Evolutionary conservation across 108 stramenopile genomes (phyloP).

Genomic region (Mayamaea pseudoterrestris): DNA sequence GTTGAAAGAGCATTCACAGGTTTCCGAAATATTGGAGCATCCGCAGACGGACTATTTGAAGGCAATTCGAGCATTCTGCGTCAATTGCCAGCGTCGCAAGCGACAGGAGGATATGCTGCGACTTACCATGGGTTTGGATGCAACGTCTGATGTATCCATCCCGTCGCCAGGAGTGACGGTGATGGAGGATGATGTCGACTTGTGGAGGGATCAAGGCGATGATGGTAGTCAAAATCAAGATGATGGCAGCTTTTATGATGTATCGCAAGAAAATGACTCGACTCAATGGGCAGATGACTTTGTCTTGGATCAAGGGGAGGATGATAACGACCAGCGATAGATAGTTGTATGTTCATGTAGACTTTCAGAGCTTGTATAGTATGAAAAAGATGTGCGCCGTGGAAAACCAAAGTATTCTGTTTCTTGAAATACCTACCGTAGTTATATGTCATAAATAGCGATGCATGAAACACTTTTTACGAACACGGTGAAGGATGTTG

Average conservation of each 20-base stretch:
- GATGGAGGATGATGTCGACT: not conserved
- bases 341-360: too few relatives aligned
- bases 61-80: constrained; percentile 12
- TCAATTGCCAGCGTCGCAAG: constrained; percentile 27
- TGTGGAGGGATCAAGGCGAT: not conserved
- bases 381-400: too few relatives aligned
- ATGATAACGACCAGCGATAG: too few relatives aligned
- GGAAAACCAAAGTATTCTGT: too few relatives aligned
- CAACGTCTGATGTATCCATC: not conserved
- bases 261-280: not conserved
- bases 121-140: constrained; percentile 5
- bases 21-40: not conserved
- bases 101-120: constrained; percentile 12
- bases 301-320: not conserved
- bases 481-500: too few relatives aligned
- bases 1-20: not conserved
- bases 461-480: too few relatives aligned
- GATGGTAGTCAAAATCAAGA: not conserved
- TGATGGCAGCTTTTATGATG: not conserved
- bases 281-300: constrained; percentile 3
- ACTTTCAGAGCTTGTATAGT: too few relatives aligned
- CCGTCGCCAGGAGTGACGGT: constrained; percentile 1
- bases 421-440: too few relatives aligned
- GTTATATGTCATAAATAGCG: too few relatives aligned
- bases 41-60: constrained; percentile 14